Evolutionary conservation across 441 rosid species (phyloP).

Genomic region (Melastoma candidum): DNA sequence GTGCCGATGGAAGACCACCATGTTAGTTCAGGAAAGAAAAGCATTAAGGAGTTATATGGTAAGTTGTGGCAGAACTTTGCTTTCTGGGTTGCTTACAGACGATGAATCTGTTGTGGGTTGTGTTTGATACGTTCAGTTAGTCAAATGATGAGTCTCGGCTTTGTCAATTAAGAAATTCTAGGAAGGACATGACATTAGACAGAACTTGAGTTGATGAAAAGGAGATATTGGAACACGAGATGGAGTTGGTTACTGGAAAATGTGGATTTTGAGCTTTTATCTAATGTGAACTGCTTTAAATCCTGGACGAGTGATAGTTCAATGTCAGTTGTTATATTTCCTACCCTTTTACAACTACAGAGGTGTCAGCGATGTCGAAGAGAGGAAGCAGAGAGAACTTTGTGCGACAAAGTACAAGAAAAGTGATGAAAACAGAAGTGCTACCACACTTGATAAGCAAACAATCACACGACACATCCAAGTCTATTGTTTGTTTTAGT

Average conservation of each 20-base stretch:
- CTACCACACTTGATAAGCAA: constrained; percentile 40
- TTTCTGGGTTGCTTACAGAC: too few species aligned
- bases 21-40: constrained; percentile 49
- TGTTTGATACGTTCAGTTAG: too few species aligned
- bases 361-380: constrained; percentile 47
- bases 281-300: too few species aligned
- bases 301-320: not conserved
- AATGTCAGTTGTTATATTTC: constrained; percentile 51
- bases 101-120: too few species aligned
- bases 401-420: constrained; percentile 37
- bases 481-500: not conserved
- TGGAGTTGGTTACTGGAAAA: too few species aligned
- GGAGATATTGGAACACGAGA: too few species aligned
- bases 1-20: constrained; percentile 57
- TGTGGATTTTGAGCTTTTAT: too few species aligned
- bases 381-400: constrained; percentile 50
- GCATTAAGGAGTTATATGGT: constrained; percentile 61
- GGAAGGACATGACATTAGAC: too few species aligned
- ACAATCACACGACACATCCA: too few species aligned
- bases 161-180: too few species aligned
- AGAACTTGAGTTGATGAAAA: too few species aligned
- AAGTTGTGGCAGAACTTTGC: constrained; percentile 7
- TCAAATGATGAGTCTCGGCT: too few species aligned
- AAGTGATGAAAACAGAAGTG: constrained; percentile 29
- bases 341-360: constrained; percentile 50